Evolutionary conservation across 139 green algal genomes (phyloP), one percentile per base, ranked within the genome.

Genomic region (Chlamydomonas schloesseri): DNA sequence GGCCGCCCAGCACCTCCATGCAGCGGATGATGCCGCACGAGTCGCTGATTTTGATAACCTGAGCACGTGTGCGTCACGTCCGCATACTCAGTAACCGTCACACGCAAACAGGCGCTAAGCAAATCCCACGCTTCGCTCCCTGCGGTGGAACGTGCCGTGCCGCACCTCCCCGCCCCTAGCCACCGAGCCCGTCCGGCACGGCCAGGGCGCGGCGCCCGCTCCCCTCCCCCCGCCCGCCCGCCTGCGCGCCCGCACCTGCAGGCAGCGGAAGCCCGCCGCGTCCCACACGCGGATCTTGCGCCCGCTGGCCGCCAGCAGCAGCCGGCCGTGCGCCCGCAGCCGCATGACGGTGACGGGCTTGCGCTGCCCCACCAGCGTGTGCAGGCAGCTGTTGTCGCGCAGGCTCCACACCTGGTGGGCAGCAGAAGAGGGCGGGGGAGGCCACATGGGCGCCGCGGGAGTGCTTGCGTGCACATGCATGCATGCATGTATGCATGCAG

Each of bases 261-360:
- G 60, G 62, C 83, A 91, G 36, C 64, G 17, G 71, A 93, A 94
- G 62, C 77, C 92, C 31, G 47, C n/a, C n/a, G 93, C 88, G 81
- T 96, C 88, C 94, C 94, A 97, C 42, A 98, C 89, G 37, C 94
- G 90, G 64, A 98, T 87, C 36, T 87, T 92, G 36, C 94, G 93
- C 28, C 96, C 97, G 57, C 90, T 94, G 20, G 86, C 91, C 62
- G 91, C 93, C 70, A 91, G 94, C 62, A 98, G 91, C 73, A 93
- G 67, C 64, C 67, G 64, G 71, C 90, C 65, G 36, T 84, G 87
- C 21, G 71, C 80, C 10, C 80, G 55, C 65, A 96, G 62, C 62
- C 86, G 34, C 84, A 98, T 87, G 31, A 88, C 57, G 37, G 93
- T 92, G 36, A 98, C 95, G 6, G 95, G 93, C 79, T 96, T 95